Base-by-base conservation (phyloP, 2,329 filamentous ascomycete species). In the Lasiodiplodia theobromae region DNA sequence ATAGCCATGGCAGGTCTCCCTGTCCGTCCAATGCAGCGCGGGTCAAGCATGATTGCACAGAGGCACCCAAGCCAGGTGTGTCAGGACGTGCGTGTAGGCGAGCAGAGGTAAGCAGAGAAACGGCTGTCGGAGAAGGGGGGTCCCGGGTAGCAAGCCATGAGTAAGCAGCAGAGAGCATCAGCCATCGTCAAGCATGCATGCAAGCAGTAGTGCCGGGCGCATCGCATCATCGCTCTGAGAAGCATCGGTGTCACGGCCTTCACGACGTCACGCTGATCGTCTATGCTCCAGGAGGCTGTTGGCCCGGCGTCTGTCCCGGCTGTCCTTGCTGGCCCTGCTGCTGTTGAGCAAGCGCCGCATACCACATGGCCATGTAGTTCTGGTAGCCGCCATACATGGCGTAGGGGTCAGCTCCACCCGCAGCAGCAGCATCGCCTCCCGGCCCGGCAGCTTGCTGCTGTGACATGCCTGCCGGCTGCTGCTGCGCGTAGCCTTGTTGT, bases 311-410 rank as follows among this genome's bases (percentile, higher is more conserved):
- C 66, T 69, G 68, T 56, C 64, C 68, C n/a, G 57, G 57, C 38
- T 57, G 54, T 37, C 54, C 54, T 16, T 34, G 56, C 54, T 70
- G 70, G 58, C 62, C 66, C 44, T 68, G 60, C 68, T 86, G 82
- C 75, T 87, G 85, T 74, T 86, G 82, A 63, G 85, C 85, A 76
- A 87, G 77, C 58, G 91, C 91, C 76, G 92, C 89, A 81, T 93
- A 94, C 92, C 92, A 96, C 73, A 94, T 85, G 51, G 91, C 88
- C 69, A 93, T 81, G 77, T 95, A 96, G 73, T 91, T 91, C 74
- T 94, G 87, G 79, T 95, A 95, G 70, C 92, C 92, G 72, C 92
- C 92, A 80, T 94, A 96, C 68, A 89, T 86, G 68, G 92, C 92
- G 80, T 96, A 96, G 51, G 80, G 80, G 68, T 82, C 80, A 74